These are phyloP conservation scores for Aegilops longissima DNA, from an alignment of 176 grass and related monocot genomes.

Conservation along the genomic window DNA sequence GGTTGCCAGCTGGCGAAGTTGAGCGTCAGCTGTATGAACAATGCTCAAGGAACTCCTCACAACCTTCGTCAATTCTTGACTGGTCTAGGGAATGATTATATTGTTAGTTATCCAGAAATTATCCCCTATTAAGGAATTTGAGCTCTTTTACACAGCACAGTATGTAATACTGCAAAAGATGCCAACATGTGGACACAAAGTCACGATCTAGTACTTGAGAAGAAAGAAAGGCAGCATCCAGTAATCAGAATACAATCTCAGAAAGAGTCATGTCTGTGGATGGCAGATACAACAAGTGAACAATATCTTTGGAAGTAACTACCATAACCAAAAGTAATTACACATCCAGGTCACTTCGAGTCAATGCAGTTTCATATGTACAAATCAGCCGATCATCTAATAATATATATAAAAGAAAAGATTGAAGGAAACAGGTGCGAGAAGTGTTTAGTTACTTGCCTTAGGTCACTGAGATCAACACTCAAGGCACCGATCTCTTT, in stretches of 20 bases:
- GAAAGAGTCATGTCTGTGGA: neutral
- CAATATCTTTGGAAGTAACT: neutral
- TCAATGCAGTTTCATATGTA: neutral
- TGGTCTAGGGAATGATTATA: constrained; percentile 33
- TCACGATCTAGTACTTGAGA: neutral
- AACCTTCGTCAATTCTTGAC: constrained; percentile 62
- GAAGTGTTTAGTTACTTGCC: constrained; percentile 38
- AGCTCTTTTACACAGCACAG: neutral
- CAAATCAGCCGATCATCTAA: neutral
- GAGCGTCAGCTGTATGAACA: constrained; percentile 54
- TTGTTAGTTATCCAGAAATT: neutral
- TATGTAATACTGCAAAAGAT: neutral
- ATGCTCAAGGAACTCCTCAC: constrained; percentile 55
- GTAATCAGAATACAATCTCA: neutral
- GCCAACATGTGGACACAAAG: neutral
- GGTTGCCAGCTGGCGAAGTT: constrained; percentile 31
- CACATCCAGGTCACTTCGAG: neutral
- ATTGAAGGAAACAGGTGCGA: neutral
- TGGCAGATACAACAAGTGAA: neutral
- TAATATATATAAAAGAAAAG: neutral
- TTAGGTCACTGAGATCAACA: constrained; percentile 62
- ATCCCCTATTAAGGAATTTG: neutral
- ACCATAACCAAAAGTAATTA: constrained; percentile 6
- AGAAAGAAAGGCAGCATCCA: neutral
- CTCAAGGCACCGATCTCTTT: constrained; percentile 71